Percentiles rank a stretch among this genome's conserved stretches.
Evolutionary conservation across 1,284 basidiomycete species (phyloP).

Genomic region (Cryptococcus sp.): DNA sequence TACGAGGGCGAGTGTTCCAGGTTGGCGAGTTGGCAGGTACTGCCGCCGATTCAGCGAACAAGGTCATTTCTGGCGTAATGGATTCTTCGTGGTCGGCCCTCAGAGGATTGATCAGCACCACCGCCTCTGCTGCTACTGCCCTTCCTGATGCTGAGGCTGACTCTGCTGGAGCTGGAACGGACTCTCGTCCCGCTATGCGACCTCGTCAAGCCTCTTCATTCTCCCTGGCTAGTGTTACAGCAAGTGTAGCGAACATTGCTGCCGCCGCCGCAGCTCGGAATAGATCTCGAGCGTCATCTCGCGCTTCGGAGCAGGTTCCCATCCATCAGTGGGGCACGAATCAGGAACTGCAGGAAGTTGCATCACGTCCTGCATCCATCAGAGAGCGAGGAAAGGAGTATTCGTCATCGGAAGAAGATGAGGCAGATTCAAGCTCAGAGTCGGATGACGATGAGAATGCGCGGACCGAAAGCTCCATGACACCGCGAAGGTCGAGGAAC

Average conservation of each 20-base stretch:
- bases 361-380: conserved; percentile 46
- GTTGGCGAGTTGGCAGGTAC: conserved; percentile 68
- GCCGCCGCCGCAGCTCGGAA: conserved; percentile 47
- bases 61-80: conserved; percentile 78
- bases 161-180: conserved; percentile 19
- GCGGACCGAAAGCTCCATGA: not conserved
- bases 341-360: conserved; percentile 51
- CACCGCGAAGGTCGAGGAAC: conserved; percentile 52
- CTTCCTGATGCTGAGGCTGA: conserved; percentile 42
- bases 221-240: conserved; percentile 75
- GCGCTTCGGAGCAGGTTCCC: conserved; percentile 57
- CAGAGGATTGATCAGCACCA: conserved; percentile 60
- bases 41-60: conserved; percentile 74
- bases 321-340: conserved; percentile 33
- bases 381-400: conserved; percentile 63
- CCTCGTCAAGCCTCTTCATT: conserved; percentile 72
- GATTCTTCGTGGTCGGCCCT: conserved; percentile 80
- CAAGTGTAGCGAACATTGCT: conserved; percentile 61
- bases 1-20: conserved; percentile 71
- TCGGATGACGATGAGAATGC: conserved; percentile 1
- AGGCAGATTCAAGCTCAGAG: conserved; percentile 52
- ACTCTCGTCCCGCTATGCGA: conserved; percentile 30
- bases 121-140: not conserved
- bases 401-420: conserved; percentile 47
- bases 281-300: conserved; percentile 45